These are phyloP conservation scores for Symmetrospora coprosmae DNA, from an alignment of 768 basidiomycete genomes.

Conservation along the genomic window DNA sequence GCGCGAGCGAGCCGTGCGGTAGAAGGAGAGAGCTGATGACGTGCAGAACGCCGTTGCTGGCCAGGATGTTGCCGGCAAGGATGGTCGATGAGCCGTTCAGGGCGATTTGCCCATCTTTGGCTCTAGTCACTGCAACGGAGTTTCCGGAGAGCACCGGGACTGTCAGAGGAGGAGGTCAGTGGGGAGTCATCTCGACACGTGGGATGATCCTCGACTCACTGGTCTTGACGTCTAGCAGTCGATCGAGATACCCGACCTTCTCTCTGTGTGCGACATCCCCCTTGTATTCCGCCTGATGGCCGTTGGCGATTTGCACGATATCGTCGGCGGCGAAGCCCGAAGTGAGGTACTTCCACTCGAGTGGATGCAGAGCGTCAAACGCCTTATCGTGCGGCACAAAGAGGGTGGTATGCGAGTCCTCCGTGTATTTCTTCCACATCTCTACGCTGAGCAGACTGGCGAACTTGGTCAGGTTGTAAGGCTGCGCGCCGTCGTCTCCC, in stretches of 20 bases:
- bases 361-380: constrained; percentile 58
- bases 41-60: constrained; percentile 88
- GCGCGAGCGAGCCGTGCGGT: constrained; percentile 55
- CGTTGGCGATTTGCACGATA: constrained; percentile 57
- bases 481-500: not conserved
- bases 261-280: not conserved
- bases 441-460: constrained; percentile 51
- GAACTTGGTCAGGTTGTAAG: constrained; percentile 36
- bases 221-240: constrained; percentile 12
- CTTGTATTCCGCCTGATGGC: constrained; percentile 50
- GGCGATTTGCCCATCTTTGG: constrained; percentile 41
- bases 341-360: constrained; percentile 76
- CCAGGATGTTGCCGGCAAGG: constrained; percentile 68
- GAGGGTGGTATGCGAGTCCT: constrained; percentile 55
- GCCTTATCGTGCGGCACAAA: constrained; percentile 79
- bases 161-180: constrained; percentile 22
- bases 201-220: no score
- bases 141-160: constrained; percentile 42
- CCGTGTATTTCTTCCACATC: constrained; percentile 45
- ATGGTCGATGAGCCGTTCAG: constrained; percentile 42
- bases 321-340: constrained; percentile 74
- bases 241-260: constrained; percentile 38
- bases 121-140: constrained; percentile 47
- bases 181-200: no score
- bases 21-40: constrained; percentile 69